Conservation (phyloP, 2,329 filamentous ascomycete species). For the Cytospora piceae region DNA sequence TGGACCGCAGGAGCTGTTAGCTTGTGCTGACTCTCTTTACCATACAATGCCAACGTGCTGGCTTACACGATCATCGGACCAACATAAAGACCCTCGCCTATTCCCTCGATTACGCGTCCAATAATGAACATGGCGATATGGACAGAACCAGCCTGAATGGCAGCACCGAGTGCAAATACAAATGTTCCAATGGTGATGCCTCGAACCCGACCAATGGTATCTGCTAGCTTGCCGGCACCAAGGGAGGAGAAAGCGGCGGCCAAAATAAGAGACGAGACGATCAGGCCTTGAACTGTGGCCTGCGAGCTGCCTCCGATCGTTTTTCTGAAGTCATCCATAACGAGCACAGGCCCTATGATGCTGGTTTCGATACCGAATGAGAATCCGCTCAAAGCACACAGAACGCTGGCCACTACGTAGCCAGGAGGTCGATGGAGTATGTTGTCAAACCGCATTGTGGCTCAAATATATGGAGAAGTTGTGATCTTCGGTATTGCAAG, state of each 20-base stretch:
- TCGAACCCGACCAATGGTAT: conserved; percentile 56
- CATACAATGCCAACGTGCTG: too few species aligned
- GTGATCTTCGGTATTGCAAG: too few species aligned
- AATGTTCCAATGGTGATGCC: conserved; percentile 56
- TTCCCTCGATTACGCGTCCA: conserved; percentile 58
- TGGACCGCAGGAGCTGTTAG: conserved; percentile 38
- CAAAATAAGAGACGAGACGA: conserved; percentile 63
- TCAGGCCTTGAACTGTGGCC: conserved; percentile 59
- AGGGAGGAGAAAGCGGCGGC: conserved; percentile 63
- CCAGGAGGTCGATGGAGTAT: too few species aligned
- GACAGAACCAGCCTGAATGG: conserved; percentile 43
- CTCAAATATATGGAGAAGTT: too few species aligned
- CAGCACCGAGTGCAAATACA: conserved; percentile 57
- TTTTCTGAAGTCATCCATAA: conserved; percentile 56
- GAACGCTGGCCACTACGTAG: too few species aligned
- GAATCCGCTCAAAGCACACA: too few species aligned
- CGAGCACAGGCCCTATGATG: conserved; percentile 62
- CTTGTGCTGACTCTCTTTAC: too few species aligned
- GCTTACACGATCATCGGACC: conserved; percentile 49
- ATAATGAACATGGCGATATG: conserved; percentile 56
- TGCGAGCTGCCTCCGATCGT: conserved; percentile 55
- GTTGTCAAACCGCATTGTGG: too few species aligned
- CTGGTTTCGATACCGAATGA: conserved; percentile 44
- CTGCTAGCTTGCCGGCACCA: conserved; percentile 58
- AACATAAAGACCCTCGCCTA: conserved; percentile 62